Evolutionary conservation across 208 protist genomes (phyloP), one percentile per base, ranked within the genome.

Genomic region (Wallacemonas sp.): DNA sequence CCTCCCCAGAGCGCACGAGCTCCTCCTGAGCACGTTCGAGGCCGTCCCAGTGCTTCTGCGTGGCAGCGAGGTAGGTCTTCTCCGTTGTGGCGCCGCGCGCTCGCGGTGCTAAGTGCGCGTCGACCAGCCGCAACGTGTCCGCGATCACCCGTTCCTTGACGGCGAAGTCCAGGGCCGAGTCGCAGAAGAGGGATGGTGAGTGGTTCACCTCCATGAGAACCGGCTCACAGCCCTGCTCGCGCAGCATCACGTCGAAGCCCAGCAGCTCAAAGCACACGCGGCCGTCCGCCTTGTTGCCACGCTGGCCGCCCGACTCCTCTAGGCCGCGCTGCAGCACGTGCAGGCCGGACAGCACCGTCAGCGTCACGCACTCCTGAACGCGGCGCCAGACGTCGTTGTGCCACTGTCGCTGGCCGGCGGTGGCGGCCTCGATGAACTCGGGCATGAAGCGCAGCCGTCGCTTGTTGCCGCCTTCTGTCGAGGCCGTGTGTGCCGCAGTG

Each of bases 161-260:
- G 22, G 57, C 52, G 67, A 92, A 89, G 66, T 97, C 93, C 46
- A 94, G 83, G 1, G 54, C 41, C 0, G 89, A 82, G 41, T 96
- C 93, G 63, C 87, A 95, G 48, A 93, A 91, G 31, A 94, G 82
- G 14, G 87, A 94, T 0, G 93, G 93, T 3, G 87, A 94, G 76
- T 96, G 93, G 71, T 97, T 97, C 22, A 96, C 89, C 67, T 97
- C 93, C 81, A 96, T 84, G 49, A 97, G 62, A 20, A 91, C 81
- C 4, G 89, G 89, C 20, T 82, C 52, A 26, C 93, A 62, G 23
- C 68, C 39, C 0, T 31, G 59, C 22, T 67, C 79, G 2, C 72
- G 74, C 41, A 97, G 73, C 80, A 97, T 72, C 18, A 97, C 65
- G 42, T 97, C 92, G 65, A 97, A 95, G 28, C 92, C 92, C 12